Conservation (phyloP, 2,329 filamentous ascomycete genomes). For the Albophoma yamanashiensis region DNA sequence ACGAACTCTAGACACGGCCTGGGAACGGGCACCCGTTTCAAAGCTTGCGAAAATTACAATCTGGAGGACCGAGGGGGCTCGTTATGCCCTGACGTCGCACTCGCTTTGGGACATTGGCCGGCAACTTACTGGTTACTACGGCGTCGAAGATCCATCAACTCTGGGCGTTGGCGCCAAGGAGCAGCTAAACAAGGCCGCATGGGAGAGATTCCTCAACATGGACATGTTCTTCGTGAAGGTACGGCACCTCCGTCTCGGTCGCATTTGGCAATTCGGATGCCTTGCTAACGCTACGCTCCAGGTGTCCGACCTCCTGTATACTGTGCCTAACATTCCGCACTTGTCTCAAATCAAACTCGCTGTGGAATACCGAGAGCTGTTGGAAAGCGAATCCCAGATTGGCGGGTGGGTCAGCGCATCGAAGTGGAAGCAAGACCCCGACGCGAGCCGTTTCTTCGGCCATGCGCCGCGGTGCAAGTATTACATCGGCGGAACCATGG, state of each 20-base stretch:
- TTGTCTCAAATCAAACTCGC: constrained; percentile 43
- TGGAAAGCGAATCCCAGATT: constrained; percentile 37
- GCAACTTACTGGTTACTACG: constrained; percentile 42
- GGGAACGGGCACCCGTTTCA: constrained; percentile 45
- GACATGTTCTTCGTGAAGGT: constrained; percentile 61
- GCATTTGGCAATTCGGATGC: neutral
- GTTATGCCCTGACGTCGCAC: constrained; percentile 42
- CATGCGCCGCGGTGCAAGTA: constrained; percentile 49
- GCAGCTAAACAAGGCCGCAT: constrained; percentile 36
- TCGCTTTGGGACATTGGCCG: constrained; percentile 41
- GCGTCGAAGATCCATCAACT: constrained; percentile 29
- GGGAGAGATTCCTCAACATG: constrained; percentile 42
- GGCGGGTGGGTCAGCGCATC: constrained; percentile 28
- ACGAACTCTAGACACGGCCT: constrained; percentile 38
- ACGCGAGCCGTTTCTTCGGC: constrained; percentile 35
- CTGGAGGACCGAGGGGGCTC: constrained; percentile 47
- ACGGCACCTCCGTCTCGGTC: constrained; percentile 8
- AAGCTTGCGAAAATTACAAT: constrained; percentile 44
- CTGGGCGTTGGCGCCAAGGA: constrained; percentile 33
- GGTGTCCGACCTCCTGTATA: constrained; percentile 52
- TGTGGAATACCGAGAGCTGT: constrained; percentile 49
- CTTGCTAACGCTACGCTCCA: constrained; percentile 14
- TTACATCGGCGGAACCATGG: constrained; percentile 44
- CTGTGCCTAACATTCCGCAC: constrained; percentile 47
- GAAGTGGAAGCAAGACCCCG: constrained; percentile 52